Conservation (phyloP, 768 basidiomycete genomes). For the Asterophora parasitica region DNA sequence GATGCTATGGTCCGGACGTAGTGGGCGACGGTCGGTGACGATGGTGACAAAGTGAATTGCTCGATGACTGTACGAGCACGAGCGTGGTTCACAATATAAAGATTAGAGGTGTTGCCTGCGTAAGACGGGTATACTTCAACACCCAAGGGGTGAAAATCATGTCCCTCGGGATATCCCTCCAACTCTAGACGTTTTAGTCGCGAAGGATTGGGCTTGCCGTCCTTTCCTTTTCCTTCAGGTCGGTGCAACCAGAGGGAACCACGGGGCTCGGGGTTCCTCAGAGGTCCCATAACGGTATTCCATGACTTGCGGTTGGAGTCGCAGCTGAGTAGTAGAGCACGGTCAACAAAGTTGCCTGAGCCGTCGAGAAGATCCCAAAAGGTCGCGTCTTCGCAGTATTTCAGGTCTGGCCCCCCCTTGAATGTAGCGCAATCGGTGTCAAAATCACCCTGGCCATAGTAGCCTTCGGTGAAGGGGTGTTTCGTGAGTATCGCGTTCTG, state of each 20-base stretch:
- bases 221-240: constrained; percentile 14
- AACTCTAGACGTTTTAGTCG: constrained; percentile 39
- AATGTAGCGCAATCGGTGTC: constrained; percentile 40
- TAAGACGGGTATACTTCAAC: constrained; percentile 52
- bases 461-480: constrained; percentile 43
- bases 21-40: constrained; percentile 35
- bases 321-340: constrained; percentile 46
- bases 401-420: constrained; percentile 30
- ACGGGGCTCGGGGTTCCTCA: constrained; percentile 50
- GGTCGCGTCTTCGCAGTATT: constrained; percentile 60
- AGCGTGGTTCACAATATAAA: constrained; percentile 71
- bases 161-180: constrained; percentile 45
- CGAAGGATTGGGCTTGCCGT: constrained; percentile 10
- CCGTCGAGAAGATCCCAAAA: constrained; percentile 58
- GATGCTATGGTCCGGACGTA: constrained; percentile 60
- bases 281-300: constrained; percentile 78
- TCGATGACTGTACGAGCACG: constrained; percentile 58
- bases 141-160: constrained; percentile 73
- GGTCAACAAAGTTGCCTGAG: constrained; percentile 33
- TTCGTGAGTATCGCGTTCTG: constrained; percentile 37
- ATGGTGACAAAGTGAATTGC: constrained; percentile 54
- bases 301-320: constrained; percentile 54
- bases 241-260: constrained; percentile 60
- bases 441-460: constrained; percentile 49
- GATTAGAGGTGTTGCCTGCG: constrained; percentile 43